Evolutionary conservation across 345 rosid species (phyloP).

Genomic region (Eucalyptus camaldulensis): DNA sequence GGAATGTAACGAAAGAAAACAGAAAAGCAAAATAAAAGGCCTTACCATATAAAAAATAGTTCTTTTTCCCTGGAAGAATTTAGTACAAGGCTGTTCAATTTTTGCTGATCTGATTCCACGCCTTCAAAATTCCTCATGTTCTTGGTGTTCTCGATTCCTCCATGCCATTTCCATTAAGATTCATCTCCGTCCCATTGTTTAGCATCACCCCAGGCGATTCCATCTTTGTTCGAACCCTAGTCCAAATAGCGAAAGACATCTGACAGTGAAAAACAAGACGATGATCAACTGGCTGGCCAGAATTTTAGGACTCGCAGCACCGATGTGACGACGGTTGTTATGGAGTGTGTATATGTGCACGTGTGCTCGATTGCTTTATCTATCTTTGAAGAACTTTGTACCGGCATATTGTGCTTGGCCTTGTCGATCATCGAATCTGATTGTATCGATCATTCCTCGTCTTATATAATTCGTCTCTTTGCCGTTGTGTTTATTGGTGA

Average conservation of each 20-base stretch:
- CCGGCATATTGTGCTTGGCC: background rate
- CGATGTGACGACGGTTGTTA: background rate
- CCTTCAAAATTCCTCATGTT: background rate
- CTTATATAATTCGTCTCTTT: background rate
- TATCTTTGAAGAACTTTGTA: background rate
- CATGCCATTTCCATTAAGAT: background rate
- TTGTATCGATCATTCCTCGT: background rate
- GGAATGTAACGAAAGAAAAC: background rate
- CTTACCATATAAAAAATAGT: accelerated
- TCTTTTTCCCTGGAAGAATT: background rate
- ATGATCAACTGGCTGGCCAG: background rate
- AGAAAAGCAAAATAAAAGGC: background rate
- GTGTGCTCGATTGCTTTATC: background rate
- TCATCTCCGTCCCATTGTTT: background rate
- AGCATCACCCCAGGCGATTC: background rate
- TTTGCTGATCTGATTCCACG: background rate
- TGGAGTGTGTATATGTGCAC: background rate
- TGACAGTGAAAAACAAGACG: background rate
- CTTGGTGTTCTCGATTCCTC: background rate
- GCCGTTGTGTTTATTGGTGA: background rate
- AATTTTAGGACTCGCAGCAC: background rate
- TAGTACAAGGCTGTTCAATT: background rate
- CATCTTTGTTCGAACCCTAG: background rate
- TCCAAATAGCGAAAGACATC: background rate
- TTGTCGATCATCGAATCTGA: background rate